Conservation (phyloP, 257 asterid species). For the Anisodus acutangulus region DNA sequence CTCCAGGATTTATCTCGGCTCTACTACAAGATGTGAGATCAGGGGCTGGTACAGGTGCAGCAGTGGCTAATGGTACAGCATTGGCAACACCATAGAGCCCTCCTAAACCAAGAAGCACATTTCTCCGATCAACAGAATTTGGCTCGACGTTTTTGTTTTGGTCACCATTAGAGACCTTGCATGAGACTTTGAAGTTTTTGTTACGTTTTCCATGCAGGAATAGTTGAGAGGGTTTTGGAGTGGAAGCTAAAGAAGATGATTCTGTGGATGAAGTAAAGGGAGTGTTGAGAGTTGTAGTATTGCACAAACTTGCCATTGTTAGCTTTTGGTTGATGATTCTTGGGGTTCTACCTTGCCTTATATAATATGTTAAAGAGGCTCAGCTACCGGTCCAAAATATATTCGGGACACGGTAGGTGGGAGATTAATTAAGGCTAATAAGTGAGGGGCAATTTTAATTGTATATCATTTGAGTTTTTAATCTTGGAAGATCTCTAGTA, state of each 20-base stretch:
- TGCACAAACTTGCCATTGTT: too few species aligned
- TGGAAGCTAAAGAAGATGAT: neutral
- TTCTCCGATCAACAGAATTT: slow-evolving; percentile 24
- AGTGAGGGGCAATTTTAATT: neutral
- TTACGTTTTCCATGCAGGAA: slow-evolving; percentile 6
- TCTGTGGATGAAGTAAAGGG: neutral
- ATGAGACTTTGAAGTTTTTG: slow-evolving; percentile 7
- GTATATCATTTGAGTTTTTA: neutral
- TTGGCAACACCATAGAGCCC: slow-evolving; percentile 28
- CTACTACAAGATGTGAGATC: neutral
- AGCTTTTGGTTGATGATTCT: too few species aligned
- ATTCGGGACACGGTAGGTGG: neutral
- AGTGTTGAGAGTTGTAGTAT: too few species aligned
- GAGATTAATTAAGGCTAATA: slow-evolving; percentile 5
- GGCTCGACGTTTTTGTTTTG: neutral
- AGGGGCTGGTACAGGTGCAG: neutral
- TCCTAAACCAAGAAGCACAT: slow-evolving; percentile 27
- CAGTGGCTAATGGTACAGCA: slow-evolving; percentile 4
- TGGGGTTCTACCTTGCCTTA: too few species aligned
- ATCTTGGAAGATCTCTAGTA: too few species aligned
- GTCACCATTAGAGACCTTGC: neutral
- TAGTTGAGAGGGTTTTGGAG: slow-evolving; percentile 22
- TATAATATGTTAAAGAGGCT: neutral
- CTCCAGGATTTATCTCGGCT: neutral
- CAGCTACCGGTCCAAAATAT: neutral